A percentile compares a stretch with the other conserved stretches of the same genome.
These are phyloP conservation scores for Stylonectria norvegica DNA, from an alignment of 2,329 filamentous ascomycete genomes.

Conservation along the genomic window DNA sequence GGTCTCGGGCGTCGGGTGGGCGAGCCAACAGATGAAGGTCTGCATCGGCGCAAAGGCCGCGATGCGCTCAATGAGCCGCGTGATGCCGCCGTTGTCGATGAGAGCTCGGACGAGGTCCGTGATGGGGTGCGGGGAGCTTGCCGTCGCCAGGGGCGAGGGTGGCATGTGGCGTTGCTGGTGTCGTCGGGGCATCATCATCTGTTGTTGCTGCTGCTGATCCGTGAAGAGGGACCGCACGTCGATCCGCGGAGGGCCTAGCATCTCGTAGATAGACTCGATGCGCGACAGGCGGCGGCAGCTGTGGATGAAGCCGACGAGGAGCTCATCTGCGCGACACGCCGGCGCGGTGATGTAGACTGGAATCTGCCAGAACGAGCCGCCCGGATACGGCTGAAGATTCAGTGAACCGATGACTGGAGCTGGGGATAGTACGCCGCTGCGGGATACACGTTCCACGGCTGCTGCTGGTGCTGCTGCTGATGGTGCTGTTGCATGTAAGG, in stretches of 20 bases:
- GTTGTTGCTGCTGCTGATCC: slow-evolving; percentile 22
- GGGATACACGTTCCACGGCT: slow-evolving; percentile 34
- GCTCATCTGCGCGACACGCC: slow-evolving; percentile 32
- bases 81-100: slow-evolving; percentile 27
- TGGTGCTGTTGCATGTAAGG: slow-evolving; percentile 25
- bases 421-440: slow-evolving; percentile 35
- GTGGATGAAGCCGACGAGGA: slow-evolving; percentile 35
- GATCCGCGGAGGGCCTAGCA: slow-evolving; percentile 32
- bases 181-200: too few relatives aligned
- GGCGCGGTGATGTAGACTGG: slow-evolving; percentile 30
- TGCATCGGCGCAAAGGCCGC: slow-evolving; percentile 32
- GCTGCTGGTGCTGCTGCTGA: slow-evolving; percentile 28
- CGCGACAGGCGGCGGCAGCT: slow-evolving; percentile 34
- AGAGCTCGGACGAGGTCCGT: slow-evolving; percentile 30
- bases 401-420: slow-evolving; percentile 32
- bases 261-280: slow-evolving; percentile 24
- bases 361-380: slow-evolving; percentile 30
- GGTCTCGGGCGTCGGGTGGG: slow-evolving; percentile 31
- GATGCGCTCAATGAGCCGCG: slow-evolving; percentile 31
- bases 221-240: slow-evolving; percentile 34
- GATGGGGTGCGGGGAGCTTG: slow-evolving; percentile 28
- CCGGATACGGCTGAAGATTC: slow-evolving; percentile 19
- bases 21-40: slow-evolving; percentile 28
- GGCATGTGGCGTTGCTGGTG: too few relatives aligned
- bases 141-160: too few relatives aligned